Evolutionary conservation across 2,329 filamentous ascomycete species (phyloP).

Genomic region (Sporothrix schenckii): DNA sequence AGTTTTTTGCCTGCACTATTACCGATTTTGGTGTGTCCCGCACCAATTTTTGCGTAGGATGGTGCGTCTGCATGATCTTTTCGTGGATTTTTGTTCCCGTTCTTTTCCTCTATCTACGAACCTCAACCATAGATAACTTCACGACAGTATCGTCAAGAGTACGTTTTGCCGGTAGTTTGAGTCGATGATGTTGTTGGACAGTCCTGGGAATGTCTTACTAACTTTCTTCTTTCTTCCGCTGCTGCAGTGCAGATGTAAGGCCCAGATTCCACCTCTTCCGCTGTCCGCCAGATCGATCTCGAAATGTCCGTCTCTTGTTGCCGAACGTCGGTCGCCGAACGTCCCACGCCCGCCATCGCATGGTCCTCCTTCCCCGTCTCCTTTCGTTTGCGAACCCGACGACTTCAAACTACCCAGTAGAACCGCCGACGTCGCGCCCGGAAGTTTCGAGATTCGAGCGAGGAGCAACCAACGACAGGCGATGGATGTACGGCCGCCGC

Average conservation of each 20-base stretch:
- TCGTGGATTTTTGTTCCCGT: conserved; percentile 31
- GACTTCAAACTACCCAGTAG: not conserved
- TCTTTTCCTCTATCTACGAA: conserved; percentile 27
- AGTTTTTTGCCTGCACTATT: conserved; percentile 29
- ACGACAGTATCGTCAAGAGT: conserved; percentile 38
- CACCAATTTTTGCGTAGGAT: conserved; percentile 36
- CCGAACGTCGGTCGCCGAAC: not conserved
- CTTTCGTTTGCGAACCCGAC: conserved; percentile 4
- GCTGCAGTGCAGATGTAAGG: conserved; percentile 86
- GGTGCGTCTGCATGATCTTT: conserved; percentile 24
- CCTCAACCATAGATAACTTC: conserved; percentile 32
- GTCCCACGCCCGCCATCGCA: not conserved
- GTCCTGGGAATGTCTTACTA: conserved; percentile 14
- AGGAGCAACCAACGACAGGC: not conserved
- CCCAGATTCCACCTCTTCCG: conserved; percentile 29
- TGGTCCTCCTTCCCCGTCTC: not conserved
- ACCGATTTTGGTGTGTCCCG: conserved; percentile 35
- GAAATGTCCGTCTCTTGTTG: conserved; percentile 15
- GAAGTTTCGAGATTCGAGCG: not conserved
- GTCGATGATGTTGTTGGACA: not conserved
- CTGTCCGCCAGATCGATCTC: not conserved
- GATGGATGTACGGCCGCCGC: not conserved
- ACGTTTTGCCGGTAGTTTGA: conserved; percentile 28
- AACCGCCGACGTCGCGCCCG: conserved; percentile 3
- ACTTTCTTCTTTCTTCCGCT: conserved; percentile 20